These are phyloP conservation scores for Prorocentrum cordatum DNA, from an alignment of 169 alveolate genomes.

Conservation along the genomic window DNA sequence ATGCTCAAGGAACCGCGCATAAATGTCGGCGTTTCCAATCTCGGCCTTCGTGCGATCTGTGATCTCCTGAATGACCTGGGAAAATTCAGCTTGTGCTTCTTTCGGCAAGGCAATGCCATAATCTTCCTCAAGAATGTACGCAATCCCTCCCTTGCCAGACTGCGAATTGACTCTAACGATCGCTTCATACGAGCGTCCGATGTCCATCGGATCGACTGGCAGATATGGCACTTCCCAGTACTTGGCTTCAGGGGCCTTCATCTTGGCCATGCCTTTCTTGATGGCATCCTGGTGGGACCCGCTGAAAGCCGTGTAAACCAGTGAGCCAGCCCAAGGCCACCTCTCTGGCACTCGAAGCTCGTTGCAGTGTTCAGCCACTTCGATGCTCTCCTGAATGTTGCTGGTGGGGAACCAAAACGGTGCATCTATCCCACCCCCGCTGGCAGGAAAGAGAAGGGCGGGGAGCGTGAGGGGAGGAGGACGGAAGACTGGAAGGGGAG, in stretches of 20 bases:
- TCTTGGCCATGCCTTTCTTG: conserved; percentile 65
- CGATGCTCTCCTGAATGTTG: not conserved
- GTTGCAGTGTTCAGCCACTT: not conserved
- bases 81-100: not conserved
- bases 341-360: not conserved
- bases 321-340: conserved; percentile 65
- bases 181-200: conserved; percentile 62
- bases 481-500: no score
- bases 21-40: no score
- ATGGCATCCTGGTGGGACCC: conserved; percentile 70
- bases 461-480: no score
- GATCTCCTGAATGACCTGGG: not conserved
- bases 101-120: not conserved
- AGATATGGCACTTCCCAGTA: conserved; percentile 31
- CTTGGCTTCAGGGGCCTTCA: not conserved
- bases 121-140: not conserved
- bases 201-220: conserved; percentile 69
- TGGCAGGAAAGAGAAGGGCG: no score
- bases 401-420: no score
- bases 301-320: conserved; percentile 68
- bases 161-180: conserved; percentile 30
- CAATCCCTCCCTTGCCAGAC: not conserved
- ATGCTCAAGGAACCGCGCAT: no score
- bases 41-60: not conserved
- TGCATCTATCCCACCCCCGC: no score